Percentiles rank a stretch among this genome's conserved stretches.
These are phyloP conservation scores for Cenchrus fungigraminus DNA, from an alignment of 176 grass and related monocot species.

Conservation along the genomic window DNA sequence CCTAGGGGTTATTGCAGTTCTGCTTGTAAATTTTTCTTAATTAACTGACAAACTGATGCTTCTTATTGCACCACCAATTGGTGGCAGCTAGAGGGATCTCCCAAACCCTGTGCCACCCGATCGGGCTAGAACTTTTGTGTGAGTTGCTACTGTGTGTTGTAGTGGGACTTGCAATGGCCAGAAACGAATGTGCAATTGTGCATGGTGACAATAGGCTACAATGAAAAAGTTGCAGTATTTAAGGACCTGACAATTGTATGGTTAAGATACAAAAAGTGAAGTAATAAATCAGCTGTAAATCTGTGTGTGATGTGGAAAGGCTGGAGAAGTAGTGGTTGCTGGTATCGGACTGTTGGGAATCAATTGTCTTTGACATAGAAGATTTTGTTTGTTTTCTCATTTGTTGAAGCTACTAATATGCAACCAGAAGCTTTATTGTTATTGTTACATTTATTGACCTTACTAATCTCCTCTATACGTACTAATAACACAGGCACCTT, in stretches of 20 bases:
- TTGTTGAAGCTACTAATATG: not conserved
- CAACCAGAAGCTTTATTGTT: not conserved
- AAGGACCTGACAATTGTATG: not conserved
- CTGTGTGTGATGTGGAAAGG: not conserved
- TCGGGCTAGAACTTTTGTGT: not conserved
- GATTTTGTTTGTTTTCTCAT: slow-evolving; percentile 4
- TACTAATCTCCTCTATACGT: not conserved
- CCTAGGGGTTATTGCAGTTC: not conserved
- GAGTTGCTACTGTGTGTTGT: not conserved
- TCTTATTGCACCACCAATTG: slow-evolving; percentile 11
- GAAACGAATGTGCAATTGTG: not conserved
- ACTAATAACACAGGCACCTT: not conserved
- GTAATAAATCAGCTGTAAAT: not conserved
- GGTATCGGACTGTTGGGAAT: not conserved
- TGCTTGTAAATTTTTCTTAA: slow-evolving; percentile 10
- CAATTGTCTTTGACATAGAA: not conserved
- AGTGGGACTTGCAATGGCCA: not conserved
- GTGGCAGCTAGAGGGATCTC: not conserved
- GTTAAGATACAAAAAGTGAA: not conserved
- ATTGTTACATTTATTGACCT: not conserved
- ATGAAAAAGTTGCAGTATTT: not conserved
- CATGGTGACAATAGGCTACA: not conserved
- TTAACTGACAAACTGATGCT: not conserved
- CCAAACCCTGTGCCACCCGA: not conserved
- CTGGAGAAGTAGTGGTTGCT: not conserved